A percentile compares a stretch with the other conserved stretches of the same genome.
phyloP scores from a whole-genome alignment of 257 asterid species.

The Marsdenia floribunda region DNA sequence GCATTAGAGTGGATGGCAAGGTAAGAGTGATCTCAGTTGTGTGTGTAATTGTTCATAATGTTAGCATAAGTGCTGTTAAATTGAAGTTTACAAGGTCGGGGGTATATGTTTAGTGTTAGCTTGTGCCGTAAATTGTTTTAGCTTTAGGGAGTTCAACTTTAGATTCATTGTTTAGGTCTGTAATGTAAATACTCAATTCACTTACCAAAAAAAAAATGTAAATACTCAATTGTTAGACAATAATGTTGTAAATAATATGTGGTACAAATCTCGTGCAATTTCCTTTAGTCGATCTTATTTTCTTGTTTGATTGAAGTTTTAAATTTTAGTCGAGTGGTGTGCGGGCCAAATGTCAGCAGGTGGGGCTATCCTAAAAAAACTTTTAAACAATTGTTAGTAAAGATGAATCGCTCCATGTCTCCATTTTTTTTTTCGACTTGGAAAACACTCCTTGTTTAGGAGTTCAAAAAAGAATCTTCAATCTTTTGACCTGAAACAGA shows the following conservation, averaged over 20 bases:
- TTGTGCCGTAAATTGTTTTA: neutral
- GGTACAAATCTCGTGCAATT: neutral
- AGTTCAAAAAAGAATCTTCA: too few species aligned
- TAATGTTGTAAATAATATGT: neutral
- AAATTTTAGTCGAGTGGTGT: neutral
- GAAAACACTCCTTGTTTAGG: too few species aligned
- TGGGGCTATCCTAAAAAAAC: too few species aligned
- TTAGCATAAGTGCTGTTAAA: slow-evolving; percentile 1
- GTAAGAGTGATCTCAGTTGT: neutral
- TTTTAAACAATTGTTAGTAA: too few species aligned
- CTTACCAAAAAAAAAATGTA: neutral
- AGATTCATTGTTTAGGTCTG: neutral
- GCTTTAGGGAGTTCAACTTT: neutral
- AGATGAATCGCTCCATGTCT: too few species aligned
- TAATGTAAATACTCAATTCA: slow-evolving; percentile 1
- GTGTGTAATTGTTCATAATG: neutral
- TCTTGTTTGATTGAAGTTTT: neutral
- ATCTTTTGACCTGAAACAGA: too few species aligned
- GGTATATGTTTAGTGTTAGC: neutral
- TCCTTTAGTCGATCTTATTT: too few species aligned
- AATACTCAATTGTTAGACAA: neutral
- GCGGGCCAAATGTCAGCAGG: neutral
- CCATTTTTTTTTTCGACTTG: too few species aligned
- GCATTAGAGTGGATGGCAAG: neutral
- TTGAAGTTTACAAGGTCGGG: neutral